Conservation (phyloP, 1,284 basidiomycete genomes). For the Psilocybe mexicana region DNA sequence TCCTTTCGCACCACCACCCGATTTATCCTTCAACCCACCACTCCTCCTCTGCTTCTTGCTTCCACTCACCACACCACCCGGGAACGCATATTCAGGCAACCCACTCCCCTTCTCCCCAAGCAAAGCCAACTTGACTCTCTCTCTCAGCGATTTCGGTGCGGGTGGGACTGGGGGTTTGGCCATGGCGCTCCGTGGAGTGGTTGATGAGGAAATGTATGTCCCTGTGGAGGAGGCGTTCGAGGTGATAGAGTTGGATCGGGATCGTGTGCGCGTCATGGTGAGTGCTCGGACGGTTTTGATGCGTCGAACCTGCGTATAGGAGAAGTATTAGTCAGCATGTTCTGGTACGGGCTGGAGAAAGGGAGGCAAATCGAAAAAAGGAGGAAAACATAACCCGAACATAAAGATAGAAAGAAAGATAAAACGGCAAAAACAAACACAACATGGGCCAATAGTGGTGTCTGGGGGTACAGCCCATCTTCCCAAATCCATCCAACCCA, state of each 20-base stretch:
- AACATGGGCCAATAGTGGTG: not conserved
- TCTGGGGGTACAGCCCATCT: not conserved
- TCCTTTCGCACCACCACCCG: conserved; percentile 37
- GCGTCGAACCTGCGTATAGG: conserved; percentile 45
- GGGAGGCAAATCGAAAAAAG: not conserved
- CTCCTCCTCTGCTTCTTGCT: conserved; percentile 53
- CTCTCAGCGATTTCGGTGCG: conserved; percentile 27
- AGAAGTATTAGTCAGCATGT: not conserved
- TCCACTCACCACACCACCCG: conserved; percentile 22
- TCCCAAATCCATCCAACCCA: not conserved
- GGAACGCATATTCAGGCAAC: conserved; percentile 35
- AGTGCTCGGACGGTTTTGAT: conserved; percentile 48
- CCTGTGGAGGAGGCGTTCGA: conserved; percentile 18
- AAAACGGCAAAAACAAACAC: not conserved
- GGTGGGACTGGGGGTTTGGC: conserved; percentile 25
- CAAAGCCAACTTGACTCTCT: conserved; percentile 50
- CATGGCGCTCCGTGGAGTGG: conserved; percentile 28
- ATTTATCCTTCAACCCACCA: conserved; percentile 49
- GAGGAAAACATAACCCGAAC: not conserved
- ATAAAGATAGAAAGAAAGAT: not conserved
- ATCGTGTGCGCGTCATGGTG: conserved; percentile 27
- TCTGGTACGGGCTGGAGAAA: not conserved
- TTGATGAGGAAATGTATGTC: not conserved
- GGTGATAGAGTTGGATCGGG: conserved; percentile 34
- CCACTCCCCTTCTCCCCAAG: conserved; percentile 71